phyloP scores from a whole-genome alignment of 1,284 basidiomycete genomes.

The Ganoderma lucidum region DNA sequence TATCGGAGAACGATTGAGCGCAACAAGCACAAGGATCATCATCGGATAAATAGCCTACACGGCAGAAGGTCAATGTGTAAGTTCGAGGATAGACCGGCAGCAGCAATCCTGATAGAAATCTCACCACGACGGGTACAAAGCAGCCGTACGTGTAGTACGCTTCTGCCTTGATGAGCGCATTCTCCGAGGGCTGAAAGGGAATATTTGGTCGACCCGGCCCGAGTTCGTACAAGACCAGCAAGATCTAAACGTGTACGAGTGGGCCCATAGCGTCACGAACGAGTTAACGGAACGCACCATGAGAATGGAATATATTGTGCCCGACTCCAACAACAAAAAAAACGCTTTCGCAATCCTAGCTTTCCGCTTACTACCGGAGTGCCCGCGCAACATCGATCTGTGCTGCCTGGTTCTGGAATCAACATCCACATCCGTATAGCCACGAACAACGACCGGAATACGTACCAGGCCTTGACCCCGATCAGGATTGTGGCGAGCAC shows the following conservation, averaged over 20 bases:
- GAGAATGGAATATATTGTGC: conserved; percentile 1
- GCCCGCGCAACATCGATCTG: neutral
- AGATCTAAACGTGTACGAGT: neutral
- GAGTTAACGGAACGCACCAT: neutral
- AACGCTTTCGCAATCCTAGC: conserved; percentile 1
- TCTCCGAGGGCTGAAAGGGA: neutral
- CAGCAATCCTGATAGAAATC: neutral
- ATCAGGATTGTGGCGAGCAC: neutral
- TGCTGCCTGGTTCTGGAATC: conserved; percentile 2
- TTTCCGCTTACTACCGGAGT: neutral
- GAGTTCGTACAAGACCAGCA: conserved; percentile 5
- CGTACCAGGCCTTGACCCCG: conserved; percentile 3
- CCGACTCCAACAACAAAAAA: neutral
- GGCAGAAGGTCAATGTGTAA: neutral
- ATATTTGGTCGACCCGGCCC: neutral
- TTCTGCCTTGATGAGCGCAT: neutral
- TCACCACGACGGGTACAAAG: conserved; percentile 2
- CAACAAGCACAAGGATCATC: conserved; percentile 6
- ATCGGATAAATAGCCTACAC: conserved; percentile 8
- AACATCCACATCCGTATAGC: neutral
- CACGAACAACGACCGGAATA: neutral
- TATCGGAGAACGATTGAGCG: conserved; percentile 7
- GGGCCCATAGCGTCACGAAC: neutral
- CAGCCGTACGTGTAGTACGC: conserved; percentile 9
- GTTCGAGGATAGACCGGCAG: neutral